Conservation (phyloP, 345 rosid species). For the Punica granatum region DNA sequence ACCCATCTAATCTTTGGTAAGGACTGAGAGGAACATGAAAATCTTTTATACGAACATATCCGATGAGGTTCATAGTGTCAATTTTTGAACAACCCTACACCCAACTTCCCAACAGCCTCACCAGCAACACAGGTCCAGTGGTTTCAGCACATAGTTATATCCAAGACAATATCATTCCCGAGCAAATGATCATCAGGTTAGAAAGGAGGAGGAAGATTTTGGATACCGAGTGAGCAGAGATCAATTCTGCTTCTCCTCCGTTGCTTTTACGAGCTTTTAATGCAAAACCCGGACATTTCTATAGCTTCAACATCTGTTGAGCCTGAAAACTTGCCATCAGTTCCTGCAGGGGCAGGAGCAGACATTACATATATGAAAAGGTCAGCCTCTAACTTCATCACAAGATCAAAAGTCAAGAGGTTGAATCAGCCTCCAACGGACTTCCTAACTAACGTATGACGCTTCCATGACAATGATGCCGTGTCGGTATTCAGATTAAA, state of each 20-base stretch:
- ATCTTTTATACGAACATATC: no score
- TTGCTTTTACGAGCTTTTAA: background rate
- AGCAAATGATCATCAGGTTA: background rate
- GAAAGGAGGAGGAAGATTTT: background rate
- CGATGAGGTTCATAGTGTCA: no score
- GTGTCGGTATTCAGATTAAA: no score
- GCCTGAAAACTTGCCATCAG: background rate
- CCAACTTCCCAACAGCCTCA: constrained; percentile 2
- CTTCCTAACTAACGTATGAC: background rate
- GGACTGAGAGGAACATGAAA: background rate
- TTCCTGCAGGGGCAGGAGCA: background rate
- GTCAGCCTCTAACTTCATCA: background rate
- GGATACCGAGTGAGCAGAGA: background rate
- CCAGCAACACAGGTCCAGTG: background rate
- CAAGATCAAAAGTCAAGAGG: background rate
- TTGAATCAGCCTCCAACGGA: background rate
- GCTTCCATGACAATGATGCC: background rate
- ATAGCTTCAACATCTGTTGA: no score
- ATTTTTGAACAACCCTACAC: background rate
- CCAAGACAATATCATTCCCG: background rate
- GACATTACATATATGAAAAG: no score
- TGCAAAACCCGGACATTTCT: no score
- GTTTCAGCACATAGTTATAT: background rate
- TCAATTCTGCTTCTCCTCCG: background rate
- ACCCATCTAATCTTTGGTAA: background rate